Evolutionary conservation across 2,329 filamentous ascomycete genomes (phyloP), one percentile per base, ranked within the genome.

Genomic region (Fusarium dlaminii): DNA sequence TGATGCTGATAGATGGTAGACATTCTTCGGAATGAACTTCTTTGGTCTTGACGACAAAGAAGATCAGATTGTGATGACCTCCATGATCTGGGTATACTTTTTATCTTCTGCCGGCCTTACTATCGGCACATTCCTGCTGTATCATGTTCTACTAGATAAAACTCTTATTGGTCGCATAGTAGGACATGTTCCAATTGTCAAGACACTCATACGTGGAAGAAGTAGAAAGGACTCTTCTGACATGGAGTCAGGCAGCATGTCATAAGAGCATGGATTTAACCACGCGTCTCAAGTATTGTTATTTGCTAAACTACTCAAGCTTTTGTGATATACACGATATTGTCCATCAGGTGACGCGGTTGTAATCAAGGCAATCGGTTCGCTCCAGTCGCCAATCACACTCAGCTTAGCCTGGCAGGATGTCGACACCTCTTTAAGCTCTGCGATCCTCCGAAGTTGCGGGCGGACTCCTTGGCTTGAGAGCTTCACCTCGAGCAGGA

Each of bases 391-490:
- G 1, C 45, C 45, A 22, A 48, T n/a, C 4, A 48, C 27, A 8
- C 27, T 48, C 18, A 48, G 20, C 45, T 48, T 48, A 30, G 13
- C 6, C 45, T 17, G 20, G 5, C 20, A 49, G 4, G 27, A n/a
- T 8, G 20, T 22, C 13, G 29, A 32, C 1, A n/a, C 20, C 18
- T 17, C 46, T n/a, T 32, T 22, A 12, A 49, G 27, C 20, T 49
- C 46, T 3, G 46, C 46, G 1, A 49, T 11, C 7, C 3, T n/a
- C 4, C 4, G 20, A 49, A 32, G 13, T 30, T 49, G 13, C 4
- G 46, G 29, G 3, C 29, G 46, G 5, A 17, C 29, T 0, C 3
- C n/a, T 13, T 20, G 9, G 17, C 0, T 32, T 2, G 13, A 15
- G 20, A 48, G 46, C 8, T 49, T 49, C 7, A 49, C 27, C 29